phyloP scores from a whole-genome alignment of 768 basidiomycete genomes.

The Trametopsis cervina region DNA sequence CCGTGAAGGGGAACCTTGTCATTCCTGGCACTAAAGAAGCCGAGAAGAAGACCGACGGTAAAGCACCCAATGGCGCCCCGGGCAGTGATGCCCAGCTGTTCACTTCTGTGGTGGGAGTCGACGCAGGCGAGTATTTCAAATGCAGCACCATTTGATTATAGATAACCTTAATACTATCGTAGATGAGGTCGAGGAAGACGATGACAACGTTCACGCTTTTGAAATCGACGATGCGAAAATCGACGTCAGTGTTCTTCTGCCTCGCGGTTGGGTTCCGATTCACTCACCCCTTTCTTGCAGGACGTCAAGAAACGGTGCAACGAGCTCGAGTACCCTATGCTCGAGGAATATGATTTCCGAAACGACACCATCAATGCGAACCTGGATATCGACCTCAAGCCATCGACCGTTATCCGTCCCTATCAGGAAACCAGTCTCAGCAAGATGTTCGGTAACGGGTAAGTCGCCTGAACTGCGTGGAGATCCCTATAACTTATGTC shows the following conservation, averaged over 20 bases:
- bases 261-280: not conserved
- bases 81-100: constrained; percentile 72
- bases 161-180: constrained; percentile 6
- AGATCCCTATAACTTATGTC: constrained; percentile 2
- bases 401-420: constrained; percentile 92
- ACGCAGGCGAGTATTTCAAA: constrained; percentile 50
- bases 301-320: constrained; percentile 96
- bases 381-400: constrained; percentile 97
- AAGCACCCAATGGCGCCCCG: constrained; percentile 21
- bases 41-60: constrained; percentile 46
- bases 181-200: constrained; percentile 98
- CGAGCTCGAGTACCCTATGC: constrained; percentile 94
- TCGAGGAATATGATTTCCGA: constrained; percentile 98
- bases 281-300: constrained; percentile 43
- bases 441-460: constrained; percentile 99
- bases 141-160: not conserved
- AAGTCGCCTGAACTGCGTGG: constrained; percentile 16
- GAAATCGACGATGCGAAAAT: constrained; percentile 93
- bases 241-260: constrained; percentile 48
- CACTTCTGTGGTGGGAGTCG: constrained; percentile 94
- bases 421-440: constrained; percentile 98
- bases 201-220: constrained; percentile 95
- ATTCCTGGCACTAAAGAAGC: constrained; percentile 82
- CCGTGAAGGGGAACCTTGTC: constrained; percentile 71
- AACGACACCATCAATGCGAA: constrained; percentile 96